Evolutionary conservation across 2,329 filamentous ascomycete species (phyloP).

Genomic region (Alternaria gaisen): DNA sequence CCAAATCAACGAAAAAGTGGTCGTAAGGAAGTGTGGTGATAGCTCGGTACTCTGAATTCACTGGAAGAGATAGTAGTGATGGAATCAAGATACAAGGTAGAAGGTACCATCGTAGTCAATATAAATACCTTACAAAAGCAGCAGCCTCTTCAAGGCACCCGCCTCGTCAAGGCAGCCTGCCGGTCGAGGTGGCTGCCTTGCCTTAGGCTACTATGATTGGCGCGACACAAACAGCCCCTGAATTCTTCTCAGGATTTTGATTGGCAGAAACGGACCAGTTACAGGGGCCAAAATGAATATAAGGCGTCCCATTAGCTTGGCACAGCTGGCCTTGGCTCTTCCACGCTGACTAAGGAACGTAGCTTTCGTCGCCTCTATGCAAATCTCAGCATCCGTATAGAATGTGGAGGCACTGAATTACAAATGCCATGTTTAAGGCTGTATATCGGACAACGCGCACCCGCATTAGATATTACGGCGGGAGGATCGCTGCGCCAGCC

Average conservation of each 20-base stretch:
- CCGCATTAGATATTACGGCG: no score
- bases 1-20: background rate
- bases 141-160: background rate
- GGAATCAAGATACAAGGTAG: rapidly evolving
- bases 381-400: no score
- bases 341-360: no score
- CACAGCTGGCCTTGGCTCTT: no score
- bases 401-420: no score
- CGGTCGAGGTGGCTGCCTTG: background rate
- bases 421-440: no score
- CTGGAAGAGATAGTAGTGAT: background rate
- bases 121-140: background rate
- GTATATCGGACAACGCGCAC: no score
- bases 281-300: background rate
- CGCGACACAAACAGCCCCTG: no score
- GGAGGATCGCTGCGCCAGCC: no score
- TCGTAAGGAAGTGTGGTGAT: background rate
- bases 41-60: background rate
- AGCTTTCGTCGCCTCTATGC: no score
- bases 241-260: rapidly evolving
- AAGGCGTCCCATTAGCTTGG: no score
- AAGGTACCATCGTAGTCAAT: background rate
- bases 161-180: background rate
- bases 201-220: background rate
- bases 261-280: background rate